Evolutionary conservation across 805 yeast species (phyloP).

Genomic region (Barnettozyma pratensis): DNA sequence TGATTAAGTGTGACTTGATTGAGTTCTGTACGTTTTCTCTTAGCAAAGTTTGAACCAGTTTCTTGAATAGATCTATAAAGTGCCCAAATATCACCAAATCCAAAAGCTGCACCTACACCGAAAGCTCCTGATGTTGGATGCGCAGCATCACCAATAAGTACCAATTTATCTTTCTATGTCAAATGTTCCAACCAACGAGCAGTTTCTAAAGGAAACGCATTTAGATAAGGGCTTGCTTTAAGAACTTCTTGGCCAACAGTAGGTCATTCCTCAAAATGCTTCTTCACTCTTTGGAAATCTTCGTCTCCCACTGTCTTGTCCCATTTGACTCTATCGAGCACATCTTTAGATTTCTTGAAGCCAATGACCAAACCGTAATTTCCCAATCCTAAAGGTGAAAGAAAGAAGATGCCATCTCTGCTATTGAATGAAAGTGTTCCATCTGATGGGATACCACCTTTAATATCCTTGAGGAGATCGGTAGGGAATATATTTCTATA

Average conservation of each 20-base stretch:
- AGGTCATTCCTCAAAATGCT: neutral
- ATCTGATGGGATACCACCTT: neutral
- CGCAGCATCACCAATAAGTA: neutral
- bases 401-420: neutral
- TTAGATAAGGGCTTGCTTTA: neutral
- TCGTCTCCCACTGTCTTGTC: neutral
- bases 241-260: neutral
- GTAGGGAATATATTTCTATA: neutral
- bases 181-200: neutral
- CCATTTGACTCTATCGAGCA: neutral
- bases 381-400: neutral
- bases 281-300: neutral
- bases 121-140: conserved; percentile 2
- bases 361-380: neutral
- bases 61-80: neutral
- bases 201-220: neutral
- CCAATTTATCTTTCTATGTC: neutral
- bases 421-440: neutral
- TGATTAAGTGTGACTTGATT: neutral
- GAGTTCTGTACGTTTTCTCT: neutral
- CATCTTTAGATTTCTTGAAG: neutral
- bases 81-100: conserved; percentile 2
- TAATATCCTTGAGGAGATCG: neutral
- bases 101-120: conserved; percentile 1
- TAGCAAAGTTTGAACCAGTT: neutral